Conservation (phyloP, 129 eudicot genomes). For the Flaveria brownii region DNA sequence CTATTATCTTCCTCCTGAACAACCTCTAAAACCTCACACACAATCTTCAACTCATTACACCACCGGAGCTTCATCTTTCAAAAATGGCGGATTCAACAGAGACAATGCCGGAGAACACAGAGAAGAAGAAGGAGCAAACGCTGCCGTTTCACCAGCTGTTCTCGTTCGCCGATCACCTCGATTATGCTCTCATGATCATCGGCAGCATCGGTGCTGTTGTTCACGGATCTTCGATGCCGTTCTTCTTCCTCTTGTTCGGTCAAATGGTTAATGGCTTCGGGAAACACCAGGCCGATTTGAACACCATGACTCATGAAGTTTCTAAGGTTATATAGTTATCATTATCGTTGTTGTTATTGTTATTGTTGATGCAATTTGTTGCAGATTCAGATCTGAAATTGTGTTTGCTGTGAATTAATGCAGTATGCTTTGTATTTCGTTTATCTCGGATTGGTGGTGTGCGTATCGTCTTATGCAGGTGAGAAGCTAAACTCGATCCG, state of each 20-base stretch:
- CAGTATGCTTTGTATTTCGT: slow-evolving; percentile 98
- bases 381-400: slow-evolving; percentile 33
- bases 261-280: slow-evolving; percentile 96
- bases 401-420: slow-evolving; percentile 30
- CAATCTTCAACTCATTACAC: background rate
- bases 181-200: slow-evolving; percentile 54
- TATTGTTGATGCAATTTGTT: background rate
- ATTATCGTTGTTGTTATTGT: background rate
- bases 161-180: slow-evolving; percentile 77
- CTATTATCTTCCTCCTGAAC: too few species aligned
- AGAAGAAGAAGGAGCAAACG: slow-evolving; percentile 88
- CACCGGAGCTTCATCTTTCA: background rate
- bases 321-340: slow-evolving; percentile 46
- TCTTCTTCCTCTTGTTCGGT: slow-evolving; percentile 88
- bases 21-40: background rate
- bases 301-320: slow-evolving; percentile 86
- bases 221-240: slow-evolving; percentile 98
- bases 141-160: slow-evolving; percentile 79
- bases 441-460: slow-evolving; percentile 89
- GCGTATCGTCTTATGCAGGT: slow-evolving; percentile 96
- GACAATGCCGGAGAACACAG: slow-evolving; percentile 64
- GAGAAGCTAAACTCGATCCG: slow-evolving; percentile 34
- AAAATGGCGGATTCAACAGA: slow-evolving; percentile 67
- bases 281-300: slow-evolving; percentile 77
- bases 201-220: slow-evolving; percentile 87